Evolutionary conservation across 2,329 filamentous ascomycete species (phyloP), one percentile per base, ranked within the genome.

Genomic region (Trichophyton rubrum): DNA sequence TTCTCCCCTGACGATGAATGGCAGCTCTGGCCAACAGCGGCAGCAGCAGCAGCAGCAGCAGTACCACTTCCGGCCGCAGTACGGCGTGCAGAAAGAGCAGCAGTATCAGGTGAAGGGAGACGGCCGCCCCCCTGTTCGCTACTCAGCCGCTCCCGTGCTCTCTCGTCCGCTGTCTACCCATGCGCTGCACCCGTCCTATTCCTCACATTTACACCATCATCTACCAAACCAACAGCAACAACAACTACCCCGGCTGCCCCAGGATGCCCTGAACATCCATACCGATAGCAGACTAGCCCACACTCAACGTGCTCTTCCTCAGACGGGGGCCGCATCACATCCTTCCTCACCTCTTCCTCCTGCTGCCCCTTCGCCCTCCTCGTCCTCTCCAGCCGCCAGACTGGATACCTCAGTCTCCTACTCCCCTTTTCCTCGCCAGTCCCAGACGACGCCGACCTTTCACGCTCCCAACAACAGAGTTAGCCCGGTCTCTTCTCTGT

Each of bases 181-280:
- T 55, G 51, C 51, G 51, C 30, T 55, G 24, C 30, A 55, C 27
- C 51, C 51, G 51, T 55, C 51, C 30, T 55, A 33, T 55, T 35
- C 27, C 17, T 38, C 33, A 38, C 47, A 53, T 8, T 11, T 27
- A 7, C 27, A 55, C 22, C 49, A 53, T n/a, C 49, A 53, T 13
- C 49, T 30, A 15, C 51, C 24, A 27, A 13, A 55, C 24, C 27
- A 55, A n/a, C 15, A 33, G 3, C 51, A 55, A 35, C 51, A 55
- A 15, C 51, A 55, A 35, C 51, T 33, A 35, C 51, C 51, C 51
- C 51, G 27, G n/a, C 27, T 55, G 27, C 51, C 51, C 51, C 51
- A 55, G 51, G 51, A 55, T 55, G 30, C 51, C 51, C 51, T 55
- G 51, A 55, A 55, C 51, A 55, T 35, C 51, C 51, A 55, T 55